Base-by-base conservation (phyloP, 106 monocot genomes). In the Ottelia alismoides region DNA sequence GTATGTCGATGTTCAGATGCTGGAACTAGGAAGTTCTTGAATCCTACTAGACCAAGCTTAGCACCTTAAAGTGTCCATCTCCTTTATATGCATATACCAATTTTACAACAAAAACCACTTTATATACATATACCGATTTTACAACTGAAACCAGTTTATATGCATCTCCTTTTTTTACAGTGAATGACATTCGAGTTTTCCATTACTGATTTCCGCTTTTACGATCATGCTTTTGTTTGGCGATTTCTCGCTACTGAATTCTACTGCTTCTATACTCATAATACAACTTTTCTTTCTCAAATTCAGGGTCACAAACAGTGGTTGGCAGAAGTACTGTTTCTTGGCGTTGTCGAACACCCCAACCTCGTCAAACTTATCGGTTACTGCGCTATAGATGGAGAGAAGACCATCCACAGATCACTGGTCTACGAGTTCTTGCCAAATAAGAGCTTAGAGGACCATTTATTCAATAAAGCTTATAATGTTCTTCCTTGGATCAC, bases 321-420 rank as follows among this genome's bases (percentile, higher is more conserved):
- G 88, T 20, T 89, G 32, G 68, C 83, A 59, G 88, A 89, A 80
- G 83, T 89, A 46, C 83, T 68, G 47, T 89, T 89, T 60, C 88
- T 89, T 56, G 73, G 68, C 44, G 68, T 89, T 30, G 79, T 83
- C 16, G 80, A 89, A 22, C 88, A 89, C 58, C 83, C 79, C 27
- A 89, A 83, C 64, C 79, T 89, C 43, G 88, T 89, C 53, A 83
- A 89, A 64, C 76, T 89, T 48, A 65, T 89, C 24, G 88, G 88
- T 50, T 89, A 89, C 48, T 89, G 83, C 74, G 72, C 76, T 29
- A 63, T 71, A 26, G 80, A 89, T 64, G 76, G 67, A 43, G 88
- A 89, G 58, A 74, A 67, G 61, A 74, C 71, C 24, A 69, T 52
- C 12, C 71, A 89, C 43, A 65, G 88, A 46, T 66, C 83, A 25